These are phyloP conservation scores for Candida pseudoglaebosa DNA, from an alignment of 805 yeast species.

Conservation along the genomic window DNA sequence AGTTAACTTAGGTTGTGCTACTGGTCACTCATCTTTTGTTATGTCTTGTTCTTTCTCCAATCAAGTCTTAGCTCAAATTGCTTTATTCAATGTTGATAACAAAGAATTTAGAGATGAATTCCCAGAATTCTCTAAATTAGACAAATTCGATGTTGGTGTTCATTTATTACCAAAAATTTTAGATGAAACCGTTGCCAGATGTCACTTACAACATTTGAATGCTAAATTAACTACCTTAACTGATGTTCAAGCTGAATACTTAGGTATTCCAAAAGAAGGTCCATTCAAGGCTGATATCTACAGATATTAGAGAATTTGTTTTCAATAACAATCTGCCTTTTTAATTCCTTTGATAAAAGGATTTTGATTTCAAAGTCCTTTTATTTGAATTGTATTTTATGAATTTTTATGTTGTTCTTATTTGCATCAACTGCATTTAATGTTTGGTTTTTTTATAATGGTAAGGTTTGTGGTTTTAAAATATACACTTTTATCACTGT, in stretches of 20 bases:
- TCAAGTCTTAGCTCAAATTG: conserved; percentile 99
- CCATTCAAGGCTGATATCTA: conserved; percentile 97
- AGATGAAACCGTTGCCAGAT: conserved; percentile 97
- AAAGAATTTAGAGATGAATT: conserved; percentile 69
- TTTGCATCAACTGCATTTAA: conserved; percentile 46
- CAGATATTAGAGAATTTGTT: conserved; percentile 66
- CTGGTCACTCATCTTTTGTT: conserved; percentile 98
- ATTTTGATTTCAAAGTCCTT: conserved; percentile 2
- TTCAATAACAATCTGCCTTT: conserved; percentile 12
- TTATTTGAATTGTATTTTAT: conserved; percentile 8
- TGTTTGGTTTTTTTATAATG: conserved; percentile 8
- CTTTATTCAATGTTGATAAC: conserved; percentile 88
- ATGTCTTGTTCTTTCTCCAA: conserved; percentile 99
- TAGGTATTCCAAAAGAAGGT: conserved; percentile 87
- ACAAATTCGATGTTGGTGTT: conserved; percentile 87
- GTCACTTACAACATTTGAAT: conserved; percentile 93
- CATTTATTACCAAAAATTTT: conserved; percentile 96
- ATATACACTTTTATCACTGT: conserved; percentile 1
- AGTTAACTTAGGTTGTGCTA: conserved; percentile 99
- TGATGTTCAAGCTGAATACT: conserved; percentile 85
- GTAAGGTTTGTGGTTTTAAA: not conserved
- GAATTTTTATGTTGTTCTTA: conserved; percentile 20
- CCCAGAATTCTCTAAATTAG: conserved; percentile 90
- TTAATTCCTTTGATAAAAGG: conserved; percentile 7
- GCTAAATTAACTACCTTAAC: conserved; percentile 78